These are phyloP conservation scores for Cyathus striatus DNA, from an alignment of 768 basidiomycete genomes.

Conservation along the genomic window DNA sequence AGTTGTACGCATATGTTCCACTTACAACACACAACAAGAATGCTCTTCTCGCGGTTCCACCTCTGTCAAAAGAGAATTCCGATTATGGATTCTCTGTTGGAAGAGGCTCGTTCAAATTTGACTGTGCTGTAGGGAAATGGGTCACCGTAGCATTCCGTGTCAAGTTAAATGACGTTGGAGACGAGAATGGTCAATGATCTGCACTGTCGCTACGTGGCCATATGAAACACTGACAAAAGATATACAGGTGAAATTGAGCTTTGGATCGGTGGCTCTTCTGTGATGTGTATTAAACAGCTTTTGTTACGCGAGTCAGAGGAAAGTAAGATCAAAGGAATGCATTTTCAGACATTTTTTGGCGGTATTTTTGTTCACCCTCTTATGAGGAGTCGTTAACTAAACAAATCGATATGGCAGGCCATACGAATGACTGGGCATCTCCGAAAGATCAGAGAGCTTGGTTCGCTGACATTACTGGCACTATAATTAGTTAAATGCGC, in stretches of 20 bases:
- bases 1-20: constrained; percentile 70
- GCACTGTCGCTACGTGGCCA: not conserved
- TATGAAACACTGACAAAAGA: not conserved
- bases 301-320: constrained; percentile 36
- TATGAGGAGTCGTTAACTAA: not conserved
- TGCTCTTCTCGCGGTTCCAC: constrained; percentile 41
- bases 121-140: constrained; percentile 52
- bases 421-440: constrained; percentile 51
- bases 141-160: constrained; percentile 59
- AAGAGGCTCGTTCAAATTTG: constrained; percentile 54
- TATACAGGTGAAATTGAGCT: constrained; percentile 62
- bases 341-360: constrained; percentile 78
- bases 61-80: constrained; percentile 40
- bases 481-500: constrained; percentile 19
- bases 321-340: constrained; percentile 58
- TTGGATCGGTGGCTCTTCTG: constrained; percentile 56
- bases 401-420: constrained; percentile 27
- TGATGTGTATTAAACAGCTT: constrained; percentile 46
- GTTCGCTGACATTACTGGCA: constrained; percentile 54
- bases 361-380: constrained; percentile 28
- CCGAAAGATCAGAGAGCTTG: constrained; percentile 53
- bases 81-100: constrained; percentile 68
- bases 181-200: constrained; percentile 47
- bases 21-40: constrained; percentile 37
- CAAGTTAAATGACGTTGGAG: constrained; percentile 58